phyloP scores from a whole-genome alignment of 805 yeast genomes.

The Blastobotrys attinorum region DNA sequence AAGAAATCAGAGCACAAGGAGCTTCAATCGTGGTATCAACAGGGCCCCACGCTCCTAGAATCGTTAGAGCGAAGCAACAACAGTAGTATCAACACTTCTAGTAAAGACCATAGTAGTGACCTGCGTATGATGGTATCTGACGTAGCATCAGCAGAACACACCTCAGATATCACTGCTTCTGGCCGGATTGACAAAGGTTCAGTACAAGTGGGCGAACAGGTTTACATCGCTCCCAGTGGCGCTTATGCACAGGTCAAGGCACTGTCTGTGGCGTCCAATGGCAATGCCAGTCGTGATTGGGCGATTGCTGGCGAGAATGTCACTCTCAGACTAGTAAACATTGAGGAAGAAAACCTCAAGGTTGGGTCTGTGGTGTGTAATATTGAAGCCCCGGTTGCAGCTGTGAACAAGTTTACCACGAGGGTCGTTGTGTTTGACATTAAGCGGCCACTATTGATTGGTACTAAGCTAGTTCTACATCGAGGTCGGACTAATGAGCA shows the following conservation, averaged over 20 bases:
- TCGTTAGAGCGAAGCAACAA: slow-evolving; percentile 21
- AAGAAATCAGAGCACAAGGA: slow-evolving; percentile 25
- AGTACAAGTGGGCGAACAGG: slow-evolving; percentile 63
- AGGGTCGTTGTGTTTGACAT: slow-evolving; percentile 58
- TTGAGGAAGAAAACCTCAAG: slow-evolving; percentile 39
- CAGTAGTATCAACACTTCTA: slow-evolving; percentile 9
- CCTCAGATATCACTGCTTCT: slow-evolving; percentile 42
- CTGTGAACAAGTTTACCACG: slow-evolving; percentile 44
- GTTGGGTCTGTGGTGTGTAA: slow-evolving; percentile 62
- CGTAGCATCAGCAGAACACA: slow-evolving; percentile 42
- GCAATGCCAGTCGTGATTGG: slow-evolving; percentile 11
- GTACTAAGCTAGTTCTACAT: slow-evolving; percentile 70
- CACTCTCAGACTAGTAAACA: slow-evolving; percentile 34
- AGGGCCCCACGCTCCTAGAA: slow-evolving; percentile 30
- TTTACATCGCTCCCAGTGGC: slow-evolving; percentile 47
- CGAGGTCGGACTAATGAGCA: slow-evolving; percentile 68
- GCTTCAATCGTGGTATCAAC: slow-evolving; percentile 38
- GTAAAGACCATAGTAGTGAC: slow-evolving; percentile 31
- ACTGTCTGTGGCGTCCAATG: slow-evolving; percentile 6
- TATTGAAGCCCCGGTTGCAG: slow-evolving; percentile 37
- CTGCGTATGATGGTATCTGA: slow-evolving; percentile 61
- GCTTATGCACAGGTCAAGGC: slow-evolving; percentile 21
- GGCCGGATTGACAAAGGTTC: slow-evolving; percentile 67
- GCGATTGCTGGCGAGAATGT: slow-evolving; percentile 52
- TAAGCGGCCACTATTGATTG: slow-evolving; percentile 66